Evolutionary conservation across 257 asterid genomes (phyloP), one percentile per base, ranked within the genome.

Genomic region (Perilla frutescens): DNA sequence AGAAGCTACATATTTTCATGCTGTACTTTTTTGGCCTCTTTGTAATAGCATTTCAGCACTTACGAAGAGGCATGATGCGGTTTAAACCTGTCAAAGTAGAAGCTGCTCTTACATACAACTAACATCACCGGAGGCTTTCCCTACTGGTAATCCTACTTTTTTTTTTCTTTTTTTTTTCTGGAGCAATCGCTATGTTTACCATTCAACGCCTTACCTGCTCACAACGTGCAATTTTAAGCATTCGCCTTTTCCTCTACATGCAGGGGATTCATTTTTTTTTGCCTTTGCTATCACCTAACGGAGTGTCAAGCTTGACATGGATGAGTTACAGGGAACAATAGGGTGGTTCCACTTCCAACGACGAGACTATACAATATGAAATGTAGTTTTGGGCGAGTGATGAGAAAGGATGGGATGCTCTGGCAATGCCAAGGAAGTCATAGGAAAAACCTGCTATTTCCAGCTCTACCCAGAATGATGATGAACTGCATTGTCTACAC

Each of bases 81-180:
- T 79, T 88, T 37, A 89, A 93, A 76, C 90, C 93, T 6, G 84
- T 84, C 34, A 88, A 84, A 86, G 96, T 93, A 49, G 93, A 84
- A 76, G 32, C 91, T 55, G 65, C 86, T 73, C 90, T 84, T 62
- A 78, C 95, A 74, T 88, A 81, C 37, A 86, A 79, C 77, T 66
- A 47, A 62, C 57, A 70, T 59, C 49, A 62, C 43, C 61, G 13
- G 65, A 83, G 37, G 71, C 85, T 75, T 61, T 66, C 77, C 73
- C 41, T 62, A 65, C 85, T 26, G 91, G 94, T 88, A 73, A 84
- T 61, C 9, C 40, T 40, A 29, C 53, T 5, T 61, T 20, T 20
- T 20, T 20, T 20, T n/a, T 62, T 64, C 4, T 61, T 20, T 20
- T 20, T 20, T 20, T n/a, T 62, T 64, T 20, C 40, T 32, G 62